Base-by-base conservation (phyloP, 495 filamentous ascomycete genomes). In the Aspergillus baeticus region DNA sequence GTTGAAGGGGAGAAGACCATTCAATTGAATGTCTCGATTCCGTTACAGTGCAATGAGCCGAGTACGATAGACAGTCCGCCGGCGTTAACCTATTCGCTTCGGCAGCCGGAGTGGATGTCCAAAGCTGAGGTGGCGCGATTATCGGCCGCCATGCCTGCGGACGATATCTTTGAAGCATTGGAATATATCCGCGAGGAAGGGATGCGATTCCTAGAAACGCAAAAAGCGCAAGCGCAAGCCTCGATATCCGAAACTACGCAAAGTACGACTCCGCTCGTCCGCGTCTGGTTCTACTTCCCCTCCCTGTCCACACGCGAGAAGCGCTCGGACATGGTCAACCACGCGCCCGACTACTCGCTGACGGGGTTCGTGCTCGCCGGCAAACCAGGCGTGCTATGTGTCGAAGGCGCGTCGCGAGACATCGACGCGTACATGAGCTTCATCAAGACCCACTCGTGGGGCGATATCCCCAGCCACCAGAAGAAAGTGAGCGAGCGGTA, bases 401-500 rank as follows among this genome's bases (percentile, higher is more conserved):
- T 75, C 0, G 72, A 75, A 58, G 72, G 72, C 3, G 26, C 10
- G 5, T 71, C 70, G 21, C 1, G 34, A 29, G 60, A 72, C 51
- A 64, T 75, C 15, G 72, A 75, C 51, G 62, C 66, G 14, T 75
- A 75, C 41, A 75, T 75, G 72, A 70, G 63, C 21, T 75, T 71
- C 31, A 74, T 75, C 46, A 75, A 75, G 55, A 75, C 72, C 5
- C 65, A 75, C 60, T 75, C 72, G 21, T 75, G 72, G 72, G 72
- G 72, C 2, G 72, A 75, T 62, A 75, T 75, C 7, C 72, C 72
- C 0, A 72, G 70, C 42, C 65, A 75, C 39, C 72, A 75, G 58
- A 75, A 75, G 50, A 75, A 75, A 37, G 71, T 75, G 20, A 74
- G 70, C 45, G 72, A 75, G 55, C 57, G 70, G 14, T 75, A 69